Evolutionary conservation across 2,329 filamentous ascomycete species (phyloP), one percentile per base, ranked within the genome.

Genomic region (Setomelanomma holmii): DNA sequence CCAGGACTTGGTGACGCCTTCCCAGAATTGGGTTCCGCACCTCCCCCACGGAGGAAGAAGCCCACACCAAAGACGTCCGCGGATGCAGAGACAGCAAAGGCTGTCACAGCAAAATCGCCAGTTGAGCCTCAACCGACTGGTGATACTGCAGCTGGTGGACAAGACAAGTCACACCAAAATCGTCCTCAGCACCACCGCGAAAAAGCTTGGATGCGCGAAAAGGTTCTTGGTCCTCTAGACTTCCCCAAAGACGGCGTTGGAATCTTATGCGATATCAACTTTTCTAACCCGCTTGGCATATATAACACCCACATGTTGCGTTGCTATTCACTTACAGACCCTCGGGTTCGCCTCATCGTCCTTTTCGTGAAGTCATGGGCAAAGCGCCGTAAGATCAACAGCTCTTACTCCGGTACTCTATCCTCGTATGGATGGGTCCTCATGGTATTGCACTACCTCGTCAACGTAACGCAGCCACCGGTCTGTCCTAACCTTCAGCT

Each of bases 221-320:
- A 78, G 51, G 72, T 72, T 17, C 67, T 74, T 10, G 79, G 79
- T 0, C 78, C 78, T 10, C 82, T 96, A 2, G 91, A 95, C 71
- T 93, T 93, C 51, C 89, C 90, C 5, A 90, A 90, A 66, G 79
- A 80, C 7, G 88, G 87, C 4, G 84, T 89, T 22, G 91, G 91
- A n/a, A 89, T 93, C 12, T 90, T 93, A 69, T 95, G 90, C 70
- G 91, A 96, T 69, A 91, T 97, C 79, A 96, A 96, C 73, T 96
- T 96, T 70, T 89, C 89, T 1, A 92, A 92, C 16, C 86, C 90
- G 39, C 83, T 96, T 3, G 91, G 88, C 1, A 80, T 96, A 3
- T 89, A 95, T 60, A 96, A 96, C 72, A 96, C 92, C 0, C 78
- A 85, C 27, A 84, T 97, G 34, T 82, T 97, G 23, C 86, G 89